phyloP scores from a whole-genome alignment of 768 basidiomycete genomes.

The Boletus insuetus region DNA sequence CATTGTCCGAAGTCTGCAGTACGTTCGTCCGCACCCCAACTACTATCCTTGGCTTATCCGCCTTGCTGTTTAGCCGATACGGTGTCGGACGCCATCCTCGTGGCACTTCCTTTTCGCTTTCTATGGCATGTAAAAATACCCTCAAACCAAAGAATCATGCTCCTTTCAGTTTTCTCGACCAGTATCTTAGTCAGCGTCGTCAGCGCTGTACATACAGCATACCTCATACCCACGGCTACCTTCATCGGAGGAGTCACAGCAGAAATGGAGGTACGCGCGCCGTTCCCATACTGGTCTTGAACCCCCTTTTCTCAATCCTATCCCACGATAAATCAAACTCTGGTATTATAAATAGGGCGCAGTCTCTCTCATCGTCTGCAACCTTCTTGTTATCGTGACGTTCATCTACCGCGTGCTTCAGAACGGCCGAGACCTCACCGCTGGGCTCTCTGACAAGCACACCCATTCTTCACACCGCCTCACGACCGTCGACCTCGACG shows the following conservation, averaged over 20 bases:
- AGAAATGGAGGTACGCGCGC: slow-evolving; percentile 40
- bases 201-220: slow-evolving; percentile 41
- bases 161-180: slow-evolving; percentile 48
- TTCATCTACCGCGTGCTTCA: slow-evolving; percentile 27
- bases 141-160: slow-evolving; percentile 38
- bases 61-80: slow-evolving; percentile 39
- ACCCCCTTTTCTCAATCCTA: background rate
- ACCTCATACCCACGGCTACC: slow-evolving; percentile 33
- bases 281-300: background rate
- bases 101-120: slow-evolving; percentile 44
- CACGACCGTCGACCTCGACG: slow-evolving; percentile 27
- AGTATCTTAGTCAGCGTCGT: slow-evolving; percentile 49
- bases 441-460: background rate
- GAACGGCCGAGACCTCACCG: slow-evolving; percentile 12
- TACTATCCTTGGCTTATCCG: background rate
- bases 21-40: slow-evolving; percentile 18
- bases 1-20: slow-evolving; percentile 53
- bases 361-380: slow-evolving; percentile 40
- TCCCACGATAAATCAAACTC: background rate
- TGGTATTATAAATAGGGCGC: slow-evolving; percentile 24
- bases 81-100: slow-evolving; percentile 44
- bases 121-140: slow-evolving; percentile 43
- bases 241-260: slow-evolving; percentile 27
- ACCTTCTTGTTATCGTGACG: slow-evolving; percentile 39
- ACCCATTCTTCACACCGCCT: slow-evolving; percentile 7